These are phyloP conservation scores for Brassica incana DNA, from an alignment of 345 rosid genomes.

Conservation along the genomic window DNA sequence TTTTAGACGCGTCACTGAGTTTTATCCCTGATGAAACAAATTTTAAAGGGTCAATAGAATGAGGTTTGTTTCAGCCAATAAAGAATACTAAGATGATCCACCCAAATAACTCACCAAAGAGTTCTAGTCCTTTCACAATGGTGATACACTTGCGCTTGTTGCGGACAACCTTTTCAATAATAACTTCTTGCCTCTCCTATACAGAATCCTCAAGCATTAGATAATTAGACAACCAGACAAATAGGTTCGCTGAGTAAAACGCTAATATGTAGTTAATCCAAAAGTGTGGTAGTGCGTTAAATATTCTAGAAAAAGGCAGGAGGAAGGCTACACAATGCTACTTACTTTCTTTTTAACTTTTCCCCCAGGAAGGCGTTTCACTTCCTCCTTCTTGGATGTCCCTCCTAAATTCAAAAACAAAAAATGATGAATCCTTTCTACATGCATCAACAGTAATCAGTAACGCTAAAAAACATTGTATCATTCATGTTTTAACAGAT, in stretches of 20 bases:
- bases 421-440: background rate
- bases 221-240: background rate
- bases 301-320: background rate
- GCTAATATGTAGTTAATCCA: background rate
- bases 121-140: slow-evolving; percentile 86
- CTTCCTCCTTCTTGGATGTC: slow-evolving; percentile 67
- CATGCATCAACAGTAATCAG: slow-evolving; percentile 11
- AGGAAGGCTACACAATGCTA: background rate
- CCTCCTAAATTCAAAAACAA: slow-evolving; percentile 36
- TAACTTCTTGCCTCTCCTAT: slow-evolving; percentile 87
- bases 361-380: slow-evolving; percentile 92
- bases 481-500: slow-evolving; percentile 5
- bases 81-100: background rate
- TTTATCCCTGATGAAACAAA: slow-evolving; percentile 62
- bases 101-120: slow-evolving; percentile 65
- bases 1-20: slow-evolving; percentile 92
- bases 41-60: slow-evolving; percentile 5
- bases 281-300: background rate
- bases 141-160: slow-evolving; percentile 95
- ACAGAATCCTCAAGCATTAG: background rate
- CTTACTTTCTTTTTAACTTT: slow-evolving; percentile 93
- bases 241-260: background rate
- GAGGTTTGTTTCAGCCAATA: slow-evolving; percentile 15
- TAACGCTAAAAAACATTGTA: background rate
- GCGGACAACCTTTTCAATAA: slow-evolving; percentile 85